Conservation (phyloP, 345 rosid species). For the Euphorbia peplus region DNA sequence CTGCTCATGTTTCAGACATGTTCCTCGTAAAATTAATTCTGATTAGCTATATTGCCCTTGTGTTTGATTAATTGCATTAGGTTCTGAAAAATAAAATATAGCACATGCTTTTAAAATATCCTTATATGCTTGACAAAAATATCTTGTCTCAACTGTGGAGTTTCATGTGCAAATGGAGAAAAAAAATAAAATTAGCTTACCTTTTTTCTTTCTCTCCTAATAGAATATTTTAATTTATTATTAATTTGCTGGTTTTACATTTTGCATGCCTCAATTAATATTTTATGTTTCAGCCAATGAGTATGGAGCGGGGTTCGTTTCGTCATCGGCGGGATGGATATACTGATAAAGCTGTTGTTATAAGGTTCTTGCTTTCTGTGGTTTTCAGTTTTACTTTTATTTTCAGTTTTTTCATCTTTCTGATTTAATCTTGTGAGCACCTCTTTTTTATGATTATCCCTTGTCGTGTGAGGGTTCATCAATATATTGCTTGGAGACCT, state of each 20-base stretch:
- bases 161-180: not conserved
- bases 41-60: not conserved
- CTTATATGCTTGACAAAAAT: not conserved
- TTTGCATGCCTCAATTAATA: conserved; percentile 23
- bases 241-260: conserved; percentile 14
- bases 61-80: no score
- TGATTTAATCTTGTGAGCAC: not conserved
- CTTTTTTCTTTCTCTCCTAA: not conserved
- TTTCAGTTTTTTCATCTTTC: not conserved
- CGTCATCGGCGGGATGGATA: conserved; percentile 81
- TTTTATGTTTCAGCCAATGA: conserved; percentile 72
- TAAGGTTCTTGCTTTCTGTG: conserved; percentile 45
- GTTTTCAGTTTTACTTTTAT: not conserved
- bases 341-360: conserved; percentile 79
- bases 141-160: not conserved
- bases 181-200: not conserved
- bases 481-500: not conserved
- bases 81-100: not conserved
- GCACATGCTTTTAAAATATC: not conserved
- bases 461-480: not conserved
- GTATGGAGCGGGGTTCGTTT: conserved; percentile 75
- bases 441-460: not conserved
- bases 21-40: not conserved
- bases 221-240: not conserved
- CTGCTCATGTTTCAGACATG: conserved; percentile 1